These are phyloP conservation scores for Phytophthora vignae DNA, from an alignment of 352 stramenopile genomes.

Conservation along the genomic window DNA sequence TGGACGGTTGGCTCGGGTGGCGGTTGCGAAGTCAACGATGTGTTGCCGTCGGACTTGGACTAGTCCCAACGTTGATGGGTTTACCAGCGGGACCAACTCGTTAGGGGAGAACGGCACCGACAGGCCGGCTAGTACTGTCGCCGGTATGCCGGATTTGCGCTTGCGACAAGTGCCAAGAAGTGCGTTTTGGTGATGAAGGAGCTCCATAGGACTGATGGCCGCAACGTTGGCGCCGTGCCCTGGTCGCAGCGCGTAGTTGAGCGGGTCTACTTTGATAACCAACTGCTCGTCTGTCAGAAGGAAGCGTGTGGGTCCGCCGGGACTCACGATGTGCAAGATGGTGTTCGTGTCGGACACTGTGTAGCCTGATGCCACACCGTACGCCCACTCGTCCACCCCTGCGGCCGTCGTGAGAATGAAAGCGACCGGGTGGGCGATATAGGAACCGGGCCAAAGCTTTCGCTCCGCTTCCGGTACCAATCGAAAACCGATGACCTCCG, in stretches of 20 bases:
- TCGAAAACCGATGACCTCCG: not conserved
- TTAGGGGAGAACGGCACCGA: not conserved
- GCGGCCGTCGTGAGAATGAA: not conserved
- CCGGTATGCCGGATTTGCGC: not conserved
- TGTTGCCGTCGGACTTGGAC: slow-evolving; percentile 6
- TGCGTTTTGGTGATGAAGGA: slow-evolving; percentile 14
- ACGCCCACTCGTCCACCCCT: slow-evolving; percentile 8
- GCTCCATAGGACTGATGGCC: slow-evolving; percentile 12
- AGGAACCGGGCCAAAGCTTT: slow-evolving; percentile 15
- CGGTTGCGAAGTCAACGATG: slow-evolving; percentile 10
- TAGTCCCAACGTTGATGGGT: slow-evolving; percentile 4
- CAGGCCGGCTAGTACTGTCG: not conserved
- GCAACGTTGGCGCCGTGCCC: not conserved
- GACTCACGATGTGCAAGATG: slow-evolving; percentile 4
- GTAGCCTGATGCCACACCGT: slow-evolving; percentile 13
- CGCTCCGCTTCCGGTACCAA: not conserved
- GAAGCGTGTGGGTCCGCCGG: not conserved
- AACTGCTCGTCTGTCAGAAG: not conserved
- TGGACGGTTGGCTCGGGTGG: not conserved
- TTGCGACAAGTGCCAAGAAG: not conserved
- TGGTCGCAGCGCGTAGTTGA: slow-evolving; percentile 9
- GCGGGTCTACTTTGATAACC: slow-evolving; percentile 19
- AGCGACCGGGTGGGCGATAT: slow-evolving; percentile 2
- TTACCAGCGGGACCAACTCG: slow-evolving; percentile 7
- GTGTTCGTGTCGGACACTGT: slow-evolving; percentile 1